These are phyloP conservation scores for Pleurotus ostreatus DNA, from an alignment of 768 basidiomycete species.

Conservation along the genomic window DNA sequence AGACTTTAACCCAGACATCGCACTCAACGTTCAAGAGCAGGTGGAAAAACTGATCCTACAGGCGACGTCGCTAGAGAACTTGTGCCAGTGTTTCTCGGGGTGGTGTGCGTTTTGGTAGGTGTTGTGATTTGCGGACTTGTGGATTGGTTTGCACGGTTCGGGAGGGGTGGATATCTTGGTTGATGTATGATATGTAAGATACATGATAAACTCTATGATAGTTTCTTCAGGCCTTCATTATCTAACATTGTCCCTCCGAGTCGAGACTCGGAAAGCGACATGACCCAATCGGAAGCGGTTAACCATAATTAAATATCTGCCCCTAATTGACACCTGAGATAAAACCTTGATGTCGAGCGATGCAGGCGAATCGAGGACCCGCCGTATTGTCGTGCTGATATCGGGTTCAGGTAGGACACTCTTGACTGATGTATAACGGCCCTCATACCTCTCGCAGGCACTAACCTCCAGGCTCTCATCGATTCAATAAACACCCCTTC, in stretches of 20 bases:
- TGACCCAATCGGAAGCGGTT: too few species aligned
- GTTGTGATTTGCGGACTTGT: too few species aligned
- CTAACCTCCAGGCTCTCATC: slow-evolving; percentile 94
- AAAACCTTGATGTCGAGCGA: neutral
- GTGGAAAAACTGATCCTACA: slow-evolving; percentile 93
- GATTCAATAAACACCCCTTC: slow-evolving; percentile 75
- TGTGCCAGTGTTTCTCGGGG: slow-evolving; percentile 95
- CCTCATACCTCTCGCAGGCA: slow-evolving; percentile 45
- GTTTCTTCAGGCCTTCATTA: too few species aligned
- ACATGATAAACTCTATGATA: too few species aligned
- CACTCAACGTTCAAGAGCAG: slow-evolving; percentile 70
- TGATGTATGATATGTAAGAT: too few species aligned
- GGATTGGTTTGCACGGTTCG: too few species aligned
- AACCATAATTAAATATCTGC: too few species aligned
- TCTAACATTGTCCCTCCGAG: too few species aligned
- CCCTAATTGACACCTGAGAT: too few species aligned
- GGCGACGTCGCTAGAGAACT: slow-evolving; percentile 89
- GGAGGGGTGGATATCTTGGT: too few species aligned
- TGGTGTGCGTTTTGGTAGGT: slow-evolving; percentile 48
- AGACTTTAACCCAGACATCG: slow-evolving; percentile 86
- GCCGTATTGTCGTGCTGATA: slow-evolving; percentile 42
- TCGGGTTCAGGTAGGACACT: slow-evolving; percentile 44
- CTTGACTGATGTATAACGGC: neutral
- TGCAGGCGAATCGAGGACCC: slow-evolving; percentile 6
- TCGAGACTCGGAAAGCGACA: too few species aligned